Conservation (phyloP, 225 moss, liverwort and hornwort species). For the Asterella californica region DNA sequence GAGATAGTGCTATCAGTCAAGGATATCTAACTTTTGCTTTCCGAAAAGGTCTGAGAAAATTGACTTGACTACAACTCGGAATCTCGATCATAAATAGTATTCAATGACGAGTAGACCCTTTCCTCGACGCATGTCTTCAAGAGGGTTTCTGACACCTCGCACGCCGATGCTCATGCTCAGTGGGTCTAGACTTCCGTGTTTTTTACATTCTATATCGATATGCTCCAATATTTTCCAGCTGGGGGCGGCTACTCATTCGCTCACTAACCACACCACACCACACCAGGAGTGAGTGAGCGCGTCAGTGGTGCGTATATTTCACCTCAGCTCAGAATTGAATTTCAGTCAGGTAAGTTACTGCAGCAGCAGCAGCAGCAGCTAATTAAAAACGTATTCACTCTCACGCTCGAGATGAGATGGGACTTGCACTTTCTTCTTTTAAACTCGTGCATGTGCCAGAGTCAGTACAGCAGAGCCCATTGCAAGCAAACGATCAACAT, state of each 20-base stretch:
- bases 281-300: background rate
- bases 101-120: background rate
- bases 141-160: constrained; percentile 4
- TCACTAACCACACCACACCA: background rate
- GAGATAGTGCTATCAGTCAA: constrained; percentile 6
- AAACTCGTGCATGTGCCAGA: constrained; percentile 8
- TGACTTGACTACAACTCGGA: background rate
- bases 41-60: background rate
- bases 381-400: background rate
- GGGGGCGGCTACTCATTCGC: background rate
- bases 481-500: background rate
- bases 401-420: constrained; percentile 1
- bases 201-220: background rate
- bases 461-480: background rate
- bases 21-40: constrained; percentile 10
- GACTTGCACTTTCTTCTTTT: background rate
- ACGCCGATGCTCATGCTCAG: background rate
- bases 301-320: background rate
- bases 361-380: background rate
- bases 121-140: background rate
- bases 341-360: background rate
- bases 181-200: background rate
- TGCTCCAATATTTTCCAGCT: background rate
- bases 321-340: background rate
- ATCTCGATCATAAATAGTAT: constrained; percentile 13